Conservation (phyloP, 495 filamentous ascomycete genomes). For the Aspergillus conjunctus region DNA sequence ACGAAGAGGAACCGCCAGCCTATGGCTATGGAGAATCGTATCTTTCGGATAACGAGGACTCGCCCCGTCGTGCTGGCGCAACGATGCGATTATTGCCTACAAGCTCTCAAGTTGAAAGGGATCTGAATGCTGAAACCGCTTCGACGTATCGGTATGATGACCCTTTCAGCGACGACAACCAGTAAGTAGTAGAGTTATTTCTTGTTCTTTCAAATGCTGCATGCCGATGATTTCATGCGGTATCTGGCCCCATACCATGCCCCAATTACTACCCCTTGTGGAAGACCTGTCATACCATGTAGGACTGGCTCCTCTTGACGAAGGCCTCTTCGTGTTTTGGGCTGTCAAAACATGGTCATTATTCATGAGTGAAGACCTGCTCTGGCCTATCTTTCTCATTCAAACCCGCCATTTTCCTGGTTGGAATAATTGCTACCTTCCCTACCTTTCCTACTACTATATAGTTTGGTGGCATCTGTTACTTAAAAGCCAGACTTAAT, state of each 20-base stretch:
- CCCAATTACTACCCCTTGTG: slow-evolving; percentile 17
- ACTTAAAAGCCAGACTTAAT: not conserved
- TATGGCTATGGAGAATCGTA: slow-evolving; percentile 42
- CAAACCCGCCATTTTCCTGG: not conserved
- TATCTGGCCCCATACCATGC: slow-evolving; percentile 12
- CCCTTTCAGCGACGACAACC: slow-evolving; percentile 23
- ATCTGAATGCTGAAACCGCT: slow-evolving; percentile 25
- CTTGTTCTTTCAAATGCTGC: slow-evolving; percentile 9
- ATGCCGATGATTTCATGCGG: slow-evolving; percentile 23
- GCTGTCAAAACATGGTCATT: not conserved
- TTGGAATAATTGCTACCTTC: not conserved
- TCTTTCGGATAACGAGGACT: slow-evolving; percentile 37
- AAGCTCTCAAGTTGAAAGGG: slow-evolving; percentile 44
- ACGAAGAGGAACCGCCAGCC: slow-evolving; percentile 47
- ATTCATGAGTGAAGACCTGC: not conserved
- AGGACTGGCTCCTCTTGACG: not conserved
- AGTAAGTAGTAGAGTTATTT: slow-evolving; percentile 19
- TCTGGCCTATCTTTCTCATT: too few relatives aligned
- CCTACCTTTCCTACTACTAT: not conserved
- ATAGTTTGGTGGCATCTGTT: not conserved
- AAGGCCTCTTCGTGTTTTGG: not conserved
- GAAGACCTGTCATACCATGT: slow-evolving; percentile 6
- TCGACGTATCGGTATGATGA: slow-evolving; percentile 26
- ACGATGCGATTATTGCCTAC: slow-evolving; percentile 65
- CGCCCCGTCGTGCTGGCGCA: slow-evolving; percentile 42